A percentile compares a stretch with the other conserved stretches of the same genome.
Evolutionary conservation across 345 rosid genomes (phyloP).

Genomic region (Euphorbia lathyris): DNA sequence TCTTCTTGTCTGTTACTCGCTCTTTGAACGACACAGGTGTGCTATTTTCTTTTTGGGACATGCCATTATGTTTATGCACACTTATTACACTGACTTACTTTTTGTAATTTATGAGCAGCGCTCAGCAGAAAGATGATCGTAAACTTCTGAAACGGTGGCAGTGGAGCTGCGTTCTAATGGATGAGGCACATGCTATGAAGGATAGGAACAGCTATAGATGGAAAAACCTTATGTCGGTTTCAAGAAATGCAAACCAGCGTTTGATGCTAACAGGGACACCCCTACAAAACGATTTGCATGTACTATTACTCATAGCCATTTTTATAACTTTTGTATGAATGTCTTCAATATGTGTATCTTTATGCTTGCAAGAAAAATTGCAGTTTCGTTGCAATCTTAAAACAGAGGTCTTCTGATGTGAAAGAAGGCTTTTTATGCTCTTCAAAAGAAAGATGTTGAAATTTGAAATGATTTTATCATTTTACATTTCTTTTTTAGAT

Average conservation of each 20-base stretch:
- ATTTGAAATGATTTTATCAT: neutral
- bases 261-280: constrained; percentile 99
- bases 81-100: constrained; percentile 3
- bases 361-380: neutral
- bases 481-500: neutral
- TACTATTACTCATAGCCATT: constrained; percentile 21
- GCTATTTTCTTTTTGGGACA: constrained; percentile 17
- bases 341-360: neutral
- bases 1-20: constrained; percentile 91
- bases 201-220: constrained; percentile 96
- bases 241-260: constrained; percentile 91
- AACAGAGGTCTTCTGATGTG: constrained; percentile 1
- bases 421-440: neutral
- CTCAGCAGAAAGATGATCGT: constrained; percentile 96
- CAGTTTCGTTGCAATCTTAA: constrained; percentile 6
- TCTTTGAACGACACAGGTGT: constrained; percentile 95
- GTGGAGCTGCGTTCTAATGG: constrained; percentile 99
- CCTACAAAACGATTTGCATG: constrained; percentile 96
- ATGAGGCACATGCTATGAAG: constrained; percentile 97
- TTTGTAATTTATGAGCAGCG: constrained; percentile 43
- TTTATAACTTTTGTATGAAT: neutral
- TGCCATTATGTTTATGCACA: constrained; percentile 13
- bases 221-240: constrained; percentile 90
- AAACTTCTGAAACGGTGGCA: constrained; percentile 81
- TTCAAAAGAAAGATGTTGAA: neutral